Evolutionary conservation across 177 flowering plant genomes (phyloP), one percentile per base, ranked within the genome.

Genomic region (Vitis hybrid): DNA sequence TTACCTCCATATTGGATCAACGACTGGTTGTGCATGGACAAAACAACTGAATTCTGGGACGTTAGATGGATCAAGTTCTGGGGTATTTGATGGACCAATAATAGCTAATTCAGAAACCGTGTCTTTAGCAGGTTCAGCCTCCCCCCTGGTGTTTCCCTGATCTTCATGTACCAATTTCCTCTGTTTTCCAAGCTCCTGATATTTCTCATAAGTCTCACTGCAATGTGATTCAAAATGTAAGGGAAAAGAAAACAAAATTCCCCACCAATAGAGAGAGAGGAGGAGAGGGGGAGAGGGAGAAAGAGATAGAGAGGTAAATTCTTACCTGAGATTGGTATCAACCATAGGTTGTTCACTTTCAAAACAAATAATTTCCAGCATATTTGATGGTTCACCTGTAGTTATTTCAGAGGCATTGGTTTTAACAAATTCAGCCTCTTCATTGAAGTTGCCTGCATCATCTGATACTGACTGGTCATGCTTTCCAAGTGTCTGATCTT

Each of bases 1-100:
- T 69, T 58, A 85, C 93, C 85, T 85, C 94, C 94, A 90, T 54
- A 79, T 52, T 5, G 88, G 89, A 51, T 80, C 77, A 48, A 72
- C 15, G 8, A 85, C 69, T 15, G 94, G 90, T 51, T 72, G 79
- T 56, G 82, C 80, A 73, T 30, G 66, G 60, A 48, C 71, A 74
- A 18, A 48, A 58, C 9, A 4, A 52, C 18, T 54, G 11, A 2
- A 3, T 11, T 65, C 65, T 24, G 41, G 7, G 30, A 57, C 56
- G 60, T 67, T 35, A 41, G 58, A 56, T 61, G 18, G 61, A 4
- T 58, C 67, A 9, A 2, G 3, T 9, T 65, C 65, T 35, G 30
- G 6, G 21, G 52, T 59, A 63, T 67, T 35, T 50, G 58, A 56
- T 64, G 18, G 58, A 4, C 46, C 67, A 24, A 2, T 15, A 8